Base-by-base conservation (phyloP, 2,329 filamentous ascomycete species). In the Emmonsia crescens region DNA sequence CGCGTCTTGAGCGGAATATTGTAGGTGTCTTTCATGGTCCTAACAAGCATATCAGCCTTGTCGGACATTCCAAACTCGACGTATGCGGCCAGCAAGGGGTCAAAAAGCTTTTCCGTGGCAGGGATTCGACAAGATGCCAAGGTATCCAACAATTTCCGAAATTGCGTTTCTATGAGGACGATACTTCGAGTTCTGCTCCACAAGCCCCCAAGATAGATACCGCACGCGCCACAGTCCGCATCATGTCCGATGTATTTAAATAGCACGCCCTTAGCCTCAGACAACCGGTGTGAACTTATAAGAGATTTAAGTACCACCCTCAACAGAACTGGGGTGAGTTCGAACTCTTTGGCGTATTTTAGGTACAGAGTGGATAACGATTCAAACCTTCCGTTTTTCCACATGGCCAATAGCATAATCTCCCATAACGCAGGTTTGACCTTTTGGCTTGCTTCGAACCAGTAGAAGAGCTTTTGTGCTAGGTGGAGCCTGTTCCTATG, bases 141-240 rank as follows among this genome's bases (percentile, higher is more conserved):
- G 63, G 21, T 68, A 2, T 63, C 62, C 36, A 74, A 38, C 10
- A 74, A 62, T 59, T 68, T 73, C 51, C 66, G 68, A 33, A 75
- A 69, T 64, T 75, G 71, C 21, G 66, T 68, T 60, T 71, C 73
- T 21, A 75, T 57, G 54, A 75, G 65, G 44, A 74, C 71, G 48
- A 73, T 69, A 40, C 67, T 75, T 21, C 72, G 68, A 5, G 74
- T 74, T 63, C 75, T 77, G 63, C 70, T 73, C 74, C 75, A 77
- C 5, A 77, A 52, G 1, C 71, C 71, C 24, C 67, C 65, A 24
- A 77, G 69, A 63, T 73, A 77, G 16, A 73, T 68, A 36, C 73
- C 72, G 48, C 70, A 73, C 24, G 76, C 57, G 4, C 70, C 70
- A 60, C 74, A 75, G 40, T 71, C 67, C 5, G 65, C 60, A 59